Evolutionary conservation across 2,329 filamentous ascomycete genomes (phyloP), one percentile per base, ranked within the genome.

Genomic region (Aureobasidium vineae): DNA sequence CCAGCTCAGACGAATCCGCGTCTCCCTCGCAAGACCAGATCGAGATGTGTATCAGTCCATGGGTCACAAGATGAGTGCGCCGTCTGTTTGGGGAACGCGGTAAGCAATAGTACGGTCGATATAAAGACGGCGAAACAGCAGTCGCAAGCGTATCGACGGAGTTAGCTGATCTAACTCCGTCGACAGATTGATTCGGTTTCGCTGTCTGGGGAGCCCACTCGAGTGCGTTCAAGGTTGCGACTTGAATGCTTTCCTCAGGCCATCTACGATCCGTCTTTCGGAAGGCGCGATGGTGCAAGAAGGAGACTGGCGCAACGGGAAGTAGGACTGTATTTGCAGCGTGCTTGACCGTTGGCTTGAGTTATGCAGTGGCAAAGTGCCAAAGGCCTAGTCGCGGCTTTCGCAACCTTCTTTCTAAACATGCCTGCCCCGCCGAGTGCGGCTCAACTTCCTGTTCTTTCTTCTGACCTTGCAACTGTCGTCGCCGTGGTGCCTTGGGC

Each of bases 401-500:
- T 50, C 28, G 13, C 11, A 63, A 50, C 59, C 59, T 41, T 52
- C 13, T 41, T 41, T 40, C 43, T 15, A 38, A 63, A 52, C 45
- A 63, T 63, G 59, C 6, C 59, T 63, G 59, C 33, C 45, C 59
- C 36, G 59, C 59, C 33, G 21, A 23, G 11, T 31, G 59, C 59
- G 45, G 45, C 59, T 63, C 33, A 26, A 26, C 15, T n/a, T 41
- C 33, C 41, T n/a, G 21, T 21, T 31, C 33, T 52, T 38, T 31
- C 33, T 33, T 52, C 16, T 52, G 49, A 11, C 4, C 1, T 52
- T 31, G 21, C 33, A 50, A 47, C 15, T 26, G 49, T 31, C 10
- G 49, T 52, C 23, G 47, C 23, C 3, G 45, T 50, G 13, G 28
- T 47, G 28, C 43, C 28, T 38, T 26, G 28, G 13, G 15, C 16